A percentile compares a stretch with the other conserved stretches of the same genome.
Conservation (phyloP, 257 asterid species). For the Plectranthus barbatus region DNA sequence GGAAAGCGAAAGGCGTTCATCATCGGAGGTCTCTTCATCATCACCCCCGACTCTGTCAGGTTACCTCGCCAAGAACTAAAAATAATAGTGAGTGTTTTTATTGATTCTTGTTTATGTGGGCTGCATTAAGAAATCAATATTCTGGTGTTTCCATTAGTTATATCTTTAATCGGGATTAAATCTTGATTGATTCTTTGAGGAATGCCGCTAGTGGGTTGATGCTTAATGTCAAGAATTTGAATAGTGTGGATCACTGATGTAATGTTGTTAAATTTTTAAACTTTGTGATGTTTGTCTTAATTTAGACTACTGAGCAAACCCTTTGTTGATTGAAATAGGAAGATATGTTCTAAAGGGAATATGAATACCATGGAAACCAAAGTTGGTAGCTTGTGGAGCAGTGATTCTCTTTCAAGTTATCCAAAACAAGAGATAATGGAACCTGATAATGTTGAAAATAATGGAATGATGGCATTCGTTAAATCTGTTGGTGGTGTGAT, state of each 20-base stretch:
- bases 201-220: slow-evolving; percentile 3
- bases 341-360: slow-evolving; percentile 19
- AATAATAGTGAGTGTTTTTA: background rate
- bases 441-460: slow-evolving; percentile 4
- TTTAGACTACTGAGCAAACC: slow-evolving; percentile 36
- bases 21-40: background rate
- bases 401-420: no score
- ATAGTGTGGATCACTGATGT: background rate
- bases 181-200: background rate
- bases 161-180: background rate
- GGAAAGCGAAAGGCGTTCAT: background rate
- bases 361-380: slow-evolving; percentile 22
- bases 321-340: slow-evolving; percentile 26
- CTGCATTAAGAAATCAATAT: background rate
- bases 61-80: no score
- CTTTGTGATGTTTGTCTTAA: background rate
- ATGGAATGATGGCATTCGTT: background rate
- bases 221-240: background rate
- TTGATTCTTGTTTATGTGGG: background rate
- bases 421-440: background rate
- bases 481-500: slow-evolving; percentile 14
- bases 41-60: slow-evolving; percentile 2
- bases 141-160: background rate
- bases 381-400: background rate
- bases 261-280: no score